Conservation (phyloP, 768 basidiomycete species). For the Suillus subalutaceus region DNA sequence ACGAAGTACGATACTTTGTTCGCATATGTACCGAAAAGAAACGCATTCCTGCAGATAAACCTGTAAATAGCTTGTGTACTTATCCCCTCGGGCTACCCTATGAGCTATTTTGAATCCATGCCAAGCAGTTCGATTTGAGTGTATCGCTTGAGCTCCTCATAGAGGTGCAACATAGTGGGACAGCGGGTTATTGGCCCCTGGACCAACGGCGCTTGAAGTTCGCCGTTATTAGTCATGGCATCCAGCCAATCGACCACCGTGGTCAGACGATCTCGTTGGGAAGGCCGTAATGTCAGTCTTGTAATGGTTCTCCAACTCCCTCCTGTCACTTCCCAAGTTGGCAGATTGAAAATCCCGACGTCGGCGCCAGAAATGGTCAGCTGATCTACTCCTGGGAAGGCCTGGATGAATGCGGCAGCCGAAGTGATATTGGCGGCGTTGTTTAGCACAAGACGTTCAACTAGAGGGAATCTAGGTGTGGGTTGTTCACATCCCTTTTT, state of each 20-base stretch:
- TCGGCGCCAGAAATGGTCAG: conserved; percentile 30
- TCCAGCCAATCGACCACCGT: not conserved
- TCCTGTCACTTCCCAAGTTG: not conserved
- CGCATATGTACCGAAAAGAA: not conserved
- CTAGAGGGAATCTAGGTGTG: conserved; percentile 28
- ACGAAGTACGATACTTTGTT: conserved; percentile 1
- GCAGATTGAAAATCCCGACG: conserved; percentile 25
- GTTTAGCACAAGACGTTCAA: conserved; percentile 29
- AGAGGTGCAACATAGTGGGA: not conserved
- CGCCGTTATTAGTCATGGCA: not conserved
- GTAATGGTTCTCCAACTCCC: not conserved
- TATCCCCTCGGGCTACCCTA: not conserved
- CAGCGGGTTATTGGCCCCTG: not conserved
- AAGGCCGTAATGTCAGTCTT: not conserved
- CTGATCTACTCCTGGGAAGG: conserved; percentile 26
- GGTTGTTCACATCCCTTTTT: conserved; percentile 9
- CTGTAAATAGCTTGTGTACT: not conserved
- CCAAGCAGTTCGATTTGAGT: not conserved
- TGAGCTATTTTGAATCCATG: not conserved
- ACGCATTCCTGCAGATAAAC: not conserved
- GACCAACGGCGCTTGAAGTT: not conserved
- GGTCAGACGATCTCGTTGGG: not conserved
- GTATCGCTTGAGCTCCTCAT: not conserved
- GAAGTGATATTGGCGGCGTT: conserved; percentile 28
- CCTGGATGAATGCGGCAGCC: conserved; percentile 27